A percentile compares a stretch with the other conserved stretches of the same genome.
Conservation (phyloP, 306 rosid genomes). For the Vicia sativa region DNA sequence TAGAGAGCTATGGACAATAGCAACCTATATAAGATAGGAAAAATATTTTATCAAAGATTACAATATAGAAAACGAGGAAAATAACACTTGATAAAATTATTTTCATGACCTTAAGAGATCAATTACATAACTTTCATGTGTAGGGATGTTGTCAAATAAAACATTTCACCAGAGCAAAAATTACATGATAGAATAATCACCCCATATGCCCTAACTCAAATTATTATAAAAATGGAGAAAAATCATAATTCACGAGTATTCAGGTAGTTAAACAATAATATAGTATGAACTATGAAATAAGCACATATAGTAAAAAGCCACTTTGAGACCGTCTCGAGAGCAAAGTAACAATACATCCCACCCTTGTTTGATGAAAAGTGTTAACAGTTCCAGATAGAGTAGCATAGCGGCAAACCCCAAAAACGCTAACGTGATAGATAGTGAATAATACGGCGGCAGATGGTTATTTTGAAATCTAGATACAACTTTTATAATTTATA, state of each 20-base stretch:
- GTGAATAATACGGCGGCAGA: not conserved
- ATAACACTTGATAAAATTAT: constrained; percentile 18
- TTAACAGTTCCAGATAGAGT: no score
- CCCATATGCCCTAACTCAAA: constrained; percentile 13
- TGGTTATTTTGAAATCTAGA: no score
- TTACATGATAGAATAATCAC: constrained; percentile 26
- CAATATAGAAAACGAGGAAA: constrained; percentile 27
- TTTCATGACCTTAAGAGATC: no score
- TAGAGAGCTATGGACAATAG: constrained; percentile 68
- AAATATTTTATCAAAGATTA: constrained; percentile 35
- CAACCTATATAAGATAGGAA: constrained; percentile 53
- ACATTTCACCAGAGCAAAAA: constrained; percentile 16
- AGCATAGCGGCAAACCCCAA: no score
- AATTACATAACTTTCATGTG: constrained; percentile 34
- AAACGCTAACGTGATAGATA: no score
- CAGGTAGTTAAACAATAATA: not conserved
- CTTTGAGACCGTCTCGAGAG: no score
- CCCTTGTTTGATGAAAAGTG: no score
- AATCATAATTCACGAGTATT: constrained; percentile 3
- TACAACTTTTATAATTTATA: no score
- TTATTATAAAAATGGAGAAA: constrained; percentile 8
- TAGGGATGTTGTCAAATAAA: not conserved
- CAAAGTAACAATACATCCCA: no score
- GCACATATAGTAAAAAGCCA: no score
- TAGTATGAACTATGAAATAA: no score